Base-by-base conservation (phyloP, 306 rosid species). In the Casuarina glauca region DNA sequence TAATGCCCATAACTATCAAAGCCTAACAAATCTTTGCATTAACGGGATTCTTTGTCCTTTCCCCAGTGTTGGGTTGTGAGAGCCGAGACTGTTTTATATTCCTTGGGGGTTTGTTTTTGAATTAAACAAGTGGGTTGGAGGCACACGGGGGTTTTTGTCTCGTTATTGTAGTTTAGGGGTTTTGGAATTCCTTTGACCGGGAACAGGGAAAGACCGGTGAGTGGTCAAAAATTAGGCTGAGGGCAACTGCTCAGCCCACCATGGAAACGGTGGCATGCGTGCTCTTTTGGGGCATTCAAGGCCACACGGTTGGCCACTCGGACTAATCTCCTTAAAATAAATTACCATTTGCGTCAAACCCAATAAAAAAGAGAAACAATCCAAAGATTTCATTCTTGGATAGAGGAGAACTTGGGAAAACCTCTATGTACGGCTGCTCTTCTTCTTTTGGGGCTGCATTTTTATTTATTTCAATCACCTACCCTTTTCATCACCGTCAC, bases 251-350 rank as follows among this genome's bases (percentile, higher is more conserved):
- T 8, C 17, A 53, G 71, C 46, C 46, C 76, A 35, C 72, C 55
- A 19, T 78, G 77, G 79, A 76, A 80, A 78, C 43, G 5, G 77
- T 20, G 77, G 90, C 86, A 67, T 73, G 62, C 61, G 75, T 73
- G 43, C 68, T 64, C 70, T 85, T 84, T 81, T 89, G 79, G 72
- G 73, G 79, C 60, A 41, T 74, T 83, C 96, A 58, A 91, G 87
- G 83, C 72, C 91, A 85, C 93, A 86, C 84, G 92, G 88, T 85
- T 88, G 89, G 89, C 89, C 86, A 82, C 84, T 76, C 74, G 20
- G 78, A 76, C 82, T 51, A 48, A 60, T 77, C 68, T 44, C 76
- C 69, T 51, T 10, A 69, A 77, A 74, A 81, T 60, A 72, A 70
- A 32, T 9, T 2, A 39, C 42, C 46, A 69, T 57, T 39, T 3